Conservation (phyloP, 331 rosid species). For the Quercus lobata region DNA sequence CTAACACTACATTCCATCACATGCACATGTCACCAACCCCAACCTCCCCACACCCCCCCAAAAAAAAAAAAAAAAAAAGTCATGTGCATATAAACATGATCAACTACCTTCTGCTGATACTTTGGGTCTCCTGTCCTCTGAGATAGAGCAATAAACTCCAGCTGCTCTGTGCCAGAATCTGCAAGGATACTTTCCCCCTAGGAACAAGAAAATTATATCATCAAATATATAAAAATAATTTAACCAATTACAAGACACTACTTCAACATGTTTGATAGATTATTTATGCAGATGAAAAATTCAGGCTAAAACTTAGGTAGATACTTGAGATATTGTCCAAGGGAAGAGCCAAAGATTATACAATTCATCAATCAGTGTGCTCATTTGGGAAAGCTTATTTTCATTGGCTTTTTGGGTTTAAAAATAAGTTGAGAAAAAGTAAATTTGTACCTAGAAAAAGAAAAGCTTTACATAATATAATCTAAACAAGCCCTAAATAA, state of each 20-base stretch:
- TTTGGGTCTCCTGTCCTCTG: slow-evolving; percentile 95
- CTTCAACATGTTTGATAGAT: no score
- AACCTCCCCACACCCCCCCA: neutral
- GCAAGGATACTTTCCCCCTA: slow-evolving; percentile 93
- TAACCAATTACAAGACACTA: slow-evolving; percentile 1
- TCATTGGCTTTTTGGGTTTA: no score
- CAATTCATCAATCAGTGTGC: no score
- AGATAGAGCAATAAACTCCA: slow-evolving; percentile 94
- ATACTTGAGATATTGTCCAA: neutral
- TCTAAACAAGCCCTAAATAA: no score
- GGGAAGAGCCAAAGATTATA: no score
- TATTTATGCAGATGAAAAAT: neutral
- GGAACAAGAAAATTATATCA: slow-evolving; percentile 23
- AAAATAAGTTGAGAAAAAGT: no score
- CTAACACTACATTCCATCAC: neutral
- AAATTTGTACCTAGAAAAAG: no score
- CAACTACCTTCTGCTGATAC: slow-evolving; percentile 83
- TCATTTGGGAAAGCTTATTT: no score
- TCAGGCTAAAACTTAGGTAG: neutral
- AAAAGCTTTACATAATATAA: no score
- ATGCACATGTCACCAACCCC: neutral
- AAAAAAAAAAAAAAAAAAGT: neutral
- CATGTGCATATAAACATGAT: neutral
- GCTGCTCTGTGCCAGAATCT: slow-evolving; percentile 96
- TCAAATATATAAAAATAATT: neutral